Evolutionary conservation across 2,329 filamentous ascomycete genomes (phyloP).

Genomic region (Fusarium luffae): DNA sequence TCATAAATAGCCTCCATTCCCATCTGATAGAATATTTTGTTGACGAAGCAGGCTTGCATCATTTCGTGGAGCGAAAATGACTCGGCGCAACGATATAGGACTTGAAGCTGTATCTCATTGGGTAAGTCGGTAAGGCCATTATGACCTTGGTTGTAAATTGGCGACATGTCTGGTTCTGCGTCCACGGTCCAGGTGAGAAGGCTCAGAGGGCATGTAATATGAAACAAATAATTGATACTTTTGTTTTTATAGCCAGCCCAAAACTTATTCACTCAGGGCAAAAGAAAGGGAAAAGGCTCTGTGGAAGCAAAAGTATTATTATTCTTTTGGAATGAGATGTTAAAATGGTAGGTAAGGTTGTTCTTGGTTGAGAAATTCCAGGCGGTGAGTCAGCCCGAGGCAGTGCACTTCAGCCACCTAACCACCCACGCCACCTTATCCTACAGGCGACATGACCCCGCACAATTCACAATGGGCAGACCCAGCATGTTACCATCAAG

Average conservation of each 20-base stretch:
- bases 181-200: too few relatives aligned
- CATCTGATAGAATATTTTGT: background rate
- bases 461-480: background rate
- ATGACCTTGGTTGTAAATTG: rapidly evolving
- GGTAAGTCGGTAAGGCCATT: background rate
- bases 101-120: background rate
- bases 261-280: too few relatives aligned
- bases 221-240: too few relatives aligned
- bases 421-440: too few relatives aligned
- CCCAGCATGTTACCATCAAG: too few relatives aligned
- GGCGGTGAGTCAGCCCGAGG: background rate
- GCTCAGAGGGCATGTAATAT: background rate
- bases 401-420: background rate
- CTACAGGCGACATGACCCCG: background rate
- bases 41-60: background rate
- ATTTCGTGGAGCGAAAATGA: background rate
- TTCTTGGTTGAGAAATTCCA: background rate
- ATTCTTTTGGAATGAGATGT: background rate
- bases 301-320: background rate
- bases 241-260: background rate
- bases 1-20: background rate
- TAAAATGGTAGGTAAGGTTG: too few relatives aligned
- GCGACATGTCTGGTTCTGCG: background rate
- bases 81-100: background rate
- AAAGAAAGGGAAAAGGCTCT: too few relatives aligned